Base-by-base conservation (phyloP, 2,329 filamentous ascomycete genomes). In the Fusarium ambrosium region DNA sequence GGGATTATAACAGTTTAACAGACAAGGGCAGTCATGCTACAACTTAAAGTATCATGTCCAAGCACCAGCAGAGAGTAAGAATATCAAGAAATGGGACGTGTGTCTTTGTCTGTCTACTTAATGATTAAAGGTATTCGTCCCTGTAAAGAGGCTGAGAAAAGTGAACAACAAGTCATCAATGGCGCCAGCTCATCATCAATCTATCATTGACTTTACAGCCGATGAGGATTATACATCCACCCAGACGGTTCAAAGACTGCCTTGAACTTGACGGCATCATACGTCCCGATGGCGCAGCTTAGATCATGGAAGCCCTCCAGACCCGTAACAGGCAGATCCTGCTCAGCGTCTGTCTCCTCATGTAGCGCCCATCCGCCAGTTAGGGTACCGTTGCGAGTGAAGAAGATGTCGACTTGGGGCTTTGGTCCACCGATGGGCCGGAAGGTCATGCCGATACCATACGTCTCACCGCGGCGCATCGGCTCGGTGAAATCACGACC, bases 391-490 rank as follows among this genome's bases (percentile, higher is more conserved):
- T 94, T 88, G 45, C 91, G 84, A 14, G 93, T 95, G 70, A 95
- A 90, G 82, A 95, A 95, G 67, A 85, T 78, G 18, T 79, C 83
- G 10, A 83, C 81, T 55, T 80, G 77, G n/a, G 79, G 79, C 65
- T 77, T 77, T 6, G 75, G 66, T 14, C 71, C 73, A 72, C 76
- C 75, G 66, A 81, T 72, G 69, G 85, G 80, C 7, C 79, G 75
- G 70, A 94, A 90, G 2, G 85, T 88, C 88, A 95, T 93, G 4
- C 94, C 94, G 16, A 96, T 83, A 0, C 94, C 94, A 11, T 94
- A 87, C 6, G 89, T 91, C 77, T 94, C 90, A 18, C 92, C 92
- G 0, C 84, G 83, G n/a, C 83, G 81, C 79, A 95, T 95, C 6
- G 90, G 86, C 11, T 80, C 77, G 0, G 91, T 91, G 72, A 95